Conservation (phyloP, 495 filamentous ascomycete species). For the Rhizodiscina lignyota region DNA sequence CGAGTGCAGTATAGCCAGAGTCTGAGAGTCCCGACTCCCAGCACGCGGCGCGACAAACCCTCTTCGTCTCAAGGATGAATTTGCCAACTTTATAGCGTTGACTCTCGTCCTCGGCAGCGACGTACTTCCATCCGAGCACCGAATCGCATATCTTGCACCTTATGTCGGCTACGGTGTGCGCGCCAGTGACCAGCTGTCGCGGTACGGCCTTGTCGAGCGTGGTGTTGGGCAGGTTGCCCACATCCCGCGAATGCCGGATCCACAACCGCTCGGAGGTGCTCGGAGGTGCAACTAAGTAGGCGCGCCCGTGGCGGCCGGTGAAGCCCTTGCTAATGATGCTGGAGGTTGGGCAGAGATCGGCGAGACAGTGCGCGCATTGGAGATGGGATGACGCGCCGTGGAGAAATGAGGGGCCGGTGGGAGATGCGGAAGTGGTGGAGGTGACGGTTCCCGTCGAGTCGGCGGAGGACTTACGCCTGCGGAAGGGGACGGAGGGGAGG, state of each 20-base stretch:
- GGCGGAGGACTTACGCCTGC: constrained; percentile 23
- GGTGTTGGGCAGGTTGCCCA: constrained; percentile 34
- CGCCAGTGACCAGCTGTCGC: constrained; percentile 63
- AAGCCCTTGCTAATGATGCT: constrained; percentile 88
- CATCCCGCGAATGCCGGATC: constrained; percentile 10
- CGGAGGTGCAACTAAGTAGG: constrained; percentile 59
- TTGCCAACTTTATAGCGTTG: constrained; percentile 93
- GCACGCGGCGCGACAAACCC: constrained; percentile 43
- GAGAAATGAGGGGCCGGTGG: constrained; percentile 24
- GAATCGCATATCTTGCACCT: constrained; percentile 43
- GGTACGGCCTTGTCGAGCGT: constrained; percentile 43
- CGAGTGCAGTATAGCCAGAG: constrained; percentile 8
- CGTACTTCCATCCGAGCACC: constrained; percentile 86
- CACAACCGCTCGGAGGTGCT: constrained; percentile 1
- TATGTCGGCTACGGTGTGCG: constrained; percentile 26
- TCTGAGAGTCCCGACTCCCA: constrained; percentile 61
- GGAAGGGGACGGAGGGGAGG: constrained; percentile 32
- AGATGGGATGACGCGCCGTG: constrained; percentile 39
- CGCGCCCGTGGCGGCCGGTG: constrained; percentile 82
- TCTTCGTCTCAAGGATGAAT: constrained; percentile 81
- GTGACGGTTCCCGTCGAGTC: constrained; percentile 11
- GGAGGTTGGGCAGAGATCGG: constrained; percentile 55
- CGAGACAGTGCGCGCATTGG: constrained; percentile 54
- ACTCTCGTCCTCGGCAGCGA: constrained; percentile 60
- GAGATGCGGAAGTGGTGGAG: constrained; percentile 7